Evolutionary conservation across 2,329 filamentous ascomycete genomes (phyloP), one percentile per base, ranked within the genome.

Genomic region (Elsinoe perseae): DNA sequence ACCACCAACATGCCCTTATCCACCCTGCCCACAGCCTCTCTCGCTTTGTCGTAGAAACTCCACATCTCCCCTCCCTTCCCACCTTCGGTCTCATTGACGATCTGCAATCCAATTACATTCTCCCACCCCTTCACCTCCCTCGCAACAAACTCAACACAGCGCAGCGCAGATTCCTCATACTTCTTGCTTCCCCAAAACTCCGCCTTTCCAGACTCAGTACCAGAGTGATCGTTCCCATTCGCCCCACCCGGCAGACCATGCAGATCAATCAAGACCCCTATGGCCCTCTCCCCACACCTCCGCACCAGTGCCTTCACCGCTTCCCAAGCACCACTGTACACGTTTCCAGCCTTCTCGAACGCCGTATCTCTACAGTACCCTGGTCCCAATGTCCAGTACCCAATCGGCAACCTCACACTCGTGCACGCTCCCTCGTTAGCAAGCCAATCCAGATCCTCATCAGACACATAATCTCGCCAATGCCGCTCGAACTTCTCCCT

Each of bases 201-300:
- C 1, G 79, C 76, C 57, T 72, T 74, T 8, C 75, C 75, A 54
- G 65, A 73, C 61, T 76, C 75, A 6, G 77, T 82, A 3, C 80
- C 80, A 4, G 77, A 80, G 64, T 83, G 80, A 8, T 76, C 76
- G 40, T 78, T 73, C 1, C 64, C 63, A 62, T 83, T 83, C 5
- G 77, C 80, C 10, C 80, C 80, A 12, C 81, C 80, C 6, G 80
- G 80, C 8, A 82, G 68, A 27, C 76, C 79, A 63, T 84, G 80
- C 5, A 83, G 64, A 63, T 83, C 80, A 38, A 84, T 64, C n/a
- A 84, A 64, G 1, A 80, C 74, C 2, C 78, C 79, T 46, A 83
- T 79, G 1, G 78, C 79, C 42, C 72, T 68, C 14, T 64, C 59
- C 27, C 72, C 69, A 32, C 77, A 75, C 21, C 76, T 71, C 3